phyloP scores from a whole-genome alignment of 2,329 filamentous ascomycete species.

The Xylaria sp. region DNA sequence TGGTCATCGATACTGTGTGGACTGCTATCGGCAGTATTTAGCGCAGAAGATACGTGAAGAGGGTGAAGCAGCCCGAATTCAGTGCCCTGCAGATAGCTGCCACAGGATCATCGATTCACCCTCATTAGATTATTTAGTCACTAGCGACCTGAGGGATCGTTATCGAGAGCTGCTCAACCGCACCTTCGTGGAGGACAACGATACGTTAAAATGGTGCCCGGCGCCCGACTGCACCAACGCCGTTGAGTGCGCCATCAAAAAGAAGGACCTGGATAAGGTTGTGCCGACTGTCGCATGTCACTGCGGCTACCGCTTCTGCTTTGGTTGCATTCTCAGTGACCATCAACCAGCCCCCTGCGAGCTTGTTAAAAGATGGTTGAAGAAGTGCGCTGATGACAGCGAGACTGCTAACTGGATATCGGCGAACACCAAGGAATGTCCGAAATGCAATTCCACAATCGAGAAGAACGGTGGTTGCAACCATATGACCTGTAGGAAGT shows the following conservation, averaged over 20 bases:
- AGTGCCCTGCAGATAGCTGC: slow-evolving; percentile 90
- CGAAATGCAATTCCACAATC: slow-evolving; percentile 94
- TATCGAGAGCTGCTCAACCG: slow-evolving; percentile 89
- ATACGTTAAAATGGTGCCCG: slow-evolving; percentile 95
- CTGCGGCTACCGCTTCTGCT: slow-evolving; percentile 91
- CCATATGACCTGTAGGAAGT: slow-evolving; percentile 54
- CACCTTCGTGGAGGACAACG: slow-evolving; percentile 97
- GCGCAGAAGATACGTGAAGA: slow-evolving; percentile 94
- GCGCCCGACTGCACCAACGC: slow-evolving; percentile 97
- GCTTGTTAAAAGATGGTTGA: slow-evolving; percentile 93
- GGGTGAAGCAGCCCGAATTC: slow-evolving; percentile 92
- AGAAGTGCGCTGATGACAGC: slow-evolving; percentile 98
- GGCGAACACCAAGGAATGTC: slow-evolving; percentile 98
- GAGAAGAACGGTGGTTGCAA: slow-evolving; percentile 81
- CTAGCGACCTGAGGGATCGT: slow-evolving; percentile 64
- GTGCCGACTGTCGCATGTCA: slow-evolving; percentile 90
- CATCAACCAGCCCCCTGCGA: slow-evolving; percentile 94
- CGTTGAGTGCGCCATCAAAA: slow-evolving; percentile 87
- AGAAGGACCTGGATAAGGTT: slow-evolving; percentile 82
- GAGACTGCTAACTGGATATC: slow-evolving; percentile 99
- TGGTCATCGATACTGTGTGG: slow-evolving; percentile 89
- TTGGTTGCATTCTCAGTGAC: slow-evolving; percentile 88
- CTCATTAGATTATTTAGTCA: slow-evolving; percentile 81
- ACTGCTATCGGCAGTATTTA: slow-evolving; percentile 92
- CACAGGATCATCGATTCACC: slow-evolving; percentile 90